Conservation (phyloP, 805 yeast genomes). For the Phaffomyces opuntiae region DNA sequence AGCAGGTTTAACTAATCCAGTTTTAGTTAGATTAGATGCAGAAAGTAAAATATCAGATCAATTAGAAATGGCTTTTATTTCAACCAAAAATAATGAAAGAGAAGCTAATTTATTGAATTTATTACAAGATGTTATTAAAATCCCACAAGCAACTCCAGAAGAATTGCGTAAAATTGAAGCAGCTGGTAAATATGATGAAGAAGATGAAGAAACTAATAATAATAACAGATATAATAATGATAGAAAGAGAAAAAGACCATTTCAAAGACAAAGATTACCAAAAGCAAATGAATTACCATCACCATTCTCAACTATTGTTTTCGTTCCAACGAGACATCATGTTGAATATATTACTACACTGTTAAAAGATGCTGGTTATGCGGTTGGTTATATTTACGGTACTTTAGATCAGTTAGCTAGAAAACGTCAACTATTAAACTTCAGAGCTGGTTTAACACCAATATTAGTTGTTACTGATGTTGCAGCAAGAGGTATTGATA, state of each 20-base stretch:
- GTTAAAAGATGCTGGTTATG: conserved; percentile 72
- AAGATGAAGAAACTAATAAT: conserved; percentile 40
- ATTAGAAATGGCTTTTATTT: conserved; percentile 81
- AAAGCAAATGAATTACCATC: conserved; percentile 82
- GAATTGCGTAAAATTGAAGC: conserved; percentile 47
- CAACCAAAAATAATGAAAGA: conserved; percentile 76
- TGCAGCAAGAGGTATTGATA: conserved; percentile 98
- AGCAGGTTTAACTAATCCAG: conserved; percentile 91
- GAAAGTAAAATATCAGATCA: conserved; percentile 87
- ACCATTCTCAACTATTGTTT: conserved; percentile 79
- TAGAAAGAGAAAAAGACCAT: conserved; percentile 24
- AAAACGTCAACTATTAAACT: conserved; percentile 77
- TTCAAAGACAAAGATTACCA: conserved; percentile 54
- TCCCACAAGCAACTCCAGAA: conserved; percentile 74
- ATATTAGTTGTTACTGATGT: conserved; percentile 96
- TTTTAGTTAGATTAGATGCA: conserved; percentile 85
- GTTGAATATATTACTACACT: conserved; percentile 81
- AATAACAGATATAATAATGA: conserved; percentile 17
- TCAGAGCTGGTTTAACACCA: conserved; percentile 76
- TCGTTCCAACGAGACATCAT: conserved; percentile 96
- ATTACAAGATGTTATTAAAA: conserved; percentile 77
- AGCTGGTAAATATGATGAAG: conserved; percentile 34
- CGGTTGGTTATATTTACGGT: conserved; percentile 88
- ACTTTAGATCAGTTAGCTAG: conserved; percentile 93
- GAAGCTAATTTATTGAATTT: conserved; percentile 77